Evolutionary conservation across 441 rosid genomes (phyloP).

Genomic region (Rhodomyrtus psidioides): DNA sequence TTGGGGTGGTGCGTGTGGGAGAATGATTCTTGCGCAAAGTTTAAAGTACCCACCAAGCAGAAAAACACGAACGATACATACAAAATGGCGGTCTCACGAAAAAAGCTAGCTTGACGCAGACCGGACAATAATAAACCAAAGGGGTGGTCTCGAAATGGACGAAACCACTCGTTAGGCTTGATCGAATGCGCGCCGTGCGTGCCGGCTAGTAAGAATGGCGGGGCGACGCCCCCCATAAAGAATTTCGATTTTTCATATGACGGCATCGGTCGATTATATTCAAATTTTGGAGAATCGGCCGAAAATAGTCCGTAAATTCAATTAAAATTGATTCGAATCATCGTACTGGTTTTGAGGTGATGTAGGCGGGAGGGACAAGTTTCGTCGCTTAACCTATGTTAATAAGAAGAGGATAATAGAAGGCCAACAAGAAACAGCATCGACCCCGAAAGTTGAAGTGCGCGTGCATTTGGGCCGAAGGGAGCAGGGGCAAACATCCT

Average conservation of each 20-base stretch:
- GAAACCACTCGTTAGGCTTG: background rate
- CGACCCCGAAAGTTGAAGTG: background rate
- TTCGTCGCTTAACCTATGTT: background rate
- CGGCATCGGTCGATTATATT: too few relatives aligned
- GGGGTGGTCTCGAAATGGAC: background rate
- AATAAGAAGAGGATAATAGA: background rate
- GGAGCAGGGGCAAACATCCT: background rate
- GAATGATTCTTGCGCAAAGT: background rate
- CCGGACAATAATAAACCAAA: background rate
- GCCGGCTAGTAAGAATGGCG: background rate
- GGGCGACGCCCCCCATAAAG: rapidly evolving
- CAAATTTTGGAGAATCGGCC: background rate
- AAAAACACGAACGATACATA: background rate
- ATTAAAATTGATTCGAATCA: background rate
- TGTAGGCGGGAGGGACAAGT: background rate
- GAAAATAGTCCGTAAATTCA: rapidly evolving
- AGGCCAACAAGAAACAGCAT: background rate
- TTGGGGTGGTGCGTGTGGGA: background rate
- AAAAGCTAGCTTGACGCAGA: background rate
- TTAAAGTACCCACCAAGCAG: background rate
- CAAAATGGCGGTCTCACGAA: background rate
- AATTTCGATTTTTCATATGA: rapidly evolving
- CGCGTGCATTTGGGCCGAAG: background rate
- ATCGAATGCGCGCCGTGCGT: too few relatives aligned
- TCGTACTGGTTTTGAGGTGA: background rate